These are phyloP conservation scores for Acer saccharum DNA, from an alignment of 345 rosid genomes.

Conservation along the genomic window DNA sequence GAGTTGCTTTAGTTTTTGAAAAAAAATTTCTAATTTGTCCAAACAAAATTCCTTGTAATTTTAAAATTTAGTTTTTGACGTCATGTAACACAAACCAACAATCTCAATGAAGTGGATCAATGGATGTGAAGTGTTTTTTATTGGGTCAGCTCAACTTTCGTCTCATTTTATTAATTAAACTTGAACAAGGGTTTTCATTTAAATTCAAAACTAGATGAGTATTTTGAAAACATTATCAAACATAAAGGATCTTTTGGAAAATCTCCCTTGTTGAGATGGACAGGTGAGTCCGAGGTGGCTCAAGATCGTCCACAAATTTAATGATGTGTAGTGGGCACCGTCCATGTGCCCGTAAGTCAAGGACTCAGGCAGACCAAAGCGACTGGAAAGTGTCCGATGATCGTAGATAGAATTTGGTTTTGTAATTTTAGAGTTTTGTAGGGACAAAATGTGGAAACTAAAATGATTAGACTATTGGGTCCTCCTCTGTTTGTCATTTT, in stretches of 20 bases:
- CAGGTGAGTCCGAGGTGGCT: constrained; percentile 25
- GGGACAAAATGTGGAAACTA: not conserved
- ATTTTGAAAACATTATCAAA: too few relatives aligned
- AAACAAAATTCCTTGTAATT: not conserved
- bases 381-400: not conserved
- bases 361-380: not conserved
- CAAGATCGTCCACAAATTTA: constrained; percentile 24
- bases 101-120: too few relatives aligned
- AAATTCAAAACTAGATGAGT: too few relatives aligned
- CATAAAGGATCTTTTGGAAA: not conserved
- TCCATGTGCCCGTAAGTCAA: constrained; percentile 11
- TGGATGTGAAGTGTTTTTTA: too few relatives aligned
- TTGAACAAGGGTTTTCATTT: too few relatives aligned
- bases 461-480: not conserved
- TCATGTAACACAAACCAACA: too few relatives aligned
- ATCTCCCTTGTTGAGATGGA: constrained; percentile 5
- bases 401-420: constrained; percentile 13
- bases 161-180: too few relatives aligned
- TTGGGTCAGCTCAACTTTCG: too few relatives aligned
- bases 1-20: too few relatives aligned
- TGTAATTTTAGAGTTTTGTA: not conserved
- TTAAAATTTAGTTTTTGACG: too few relatives aligned
- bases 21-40: too few relatives aligned
- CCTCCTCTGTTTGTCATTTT: not conserved
- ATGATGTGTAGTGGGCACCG: constrained; percentile 31